Percentiles rank a stretch among this genome's conserved stretches.
phyloP scores from a whole-genome alignment of 2,329 filamentous ascomycete genomes.

The Alternaria alternata region DNA sequence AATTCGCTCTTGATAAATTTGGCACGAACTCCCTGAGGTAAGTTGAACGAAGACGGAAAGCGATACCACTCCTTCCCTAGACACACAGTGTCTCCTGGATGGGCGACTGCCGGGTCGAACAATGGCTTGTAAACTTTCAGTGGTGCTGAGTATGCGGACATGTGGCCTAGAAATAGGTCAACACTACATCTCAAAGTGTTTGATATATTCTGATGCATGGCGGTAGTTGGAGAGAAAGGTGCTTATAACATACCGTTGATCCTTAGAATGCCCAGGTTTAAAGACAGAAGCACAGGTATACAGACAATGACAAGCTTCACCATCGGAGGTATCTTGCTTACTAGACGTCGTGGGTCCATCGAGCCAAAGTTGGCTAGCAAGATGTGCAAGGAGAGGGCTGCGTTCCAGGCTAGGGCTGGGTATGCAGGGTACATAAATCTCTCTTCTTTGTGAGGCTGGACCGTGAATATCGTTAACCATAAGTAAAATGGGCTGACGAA shows the following conservation, averaged over 20 bases:
- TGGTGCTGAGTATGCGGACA: conserved; percentile 84
- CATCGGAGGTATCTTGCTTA: conserved; percentile 75
- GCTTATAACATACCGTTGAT: conserved; percentile 61
- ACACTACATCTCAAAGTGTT: background rate
- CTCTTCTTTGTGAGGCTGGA: conserved; percentile 97
- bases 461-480: conserved; percentile 90
- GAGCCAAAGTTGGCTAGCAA: conserved; percentile 78
- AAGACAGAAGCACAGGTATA: conserved; percentile 67
- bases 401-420: conserved; percentile 87
- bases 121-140: conserved; percentile 74
- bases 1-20: conserved; percentile 95
- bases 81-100: conserved; percentile 76
- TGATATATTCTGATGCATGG: background rate
- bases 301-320: conserved; percentile 74
- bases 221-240: background rate
- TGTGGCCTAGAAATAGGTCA: conserved; percentile 59
- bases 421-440: conserved; percentile 98
- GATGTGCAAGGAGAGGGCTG: conserved; percentile 83
- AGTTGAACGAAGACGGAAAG: conserved; percentile 90
- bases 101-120: conserved; percentile 63
- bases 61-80: conserved; percentile 98
- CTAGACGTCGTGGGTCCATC: conserved; percentile 69
- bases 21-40: conserved; percentile 81
- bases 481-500: conserved; percentile 90
- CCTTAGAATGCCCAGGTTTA: conserved; percentile 74